These are phyloP conservation scores for Monosporozyma aquatica DNA, from an alignment of 805 yeast genomes.

Conservation along the genomic window DNA sequence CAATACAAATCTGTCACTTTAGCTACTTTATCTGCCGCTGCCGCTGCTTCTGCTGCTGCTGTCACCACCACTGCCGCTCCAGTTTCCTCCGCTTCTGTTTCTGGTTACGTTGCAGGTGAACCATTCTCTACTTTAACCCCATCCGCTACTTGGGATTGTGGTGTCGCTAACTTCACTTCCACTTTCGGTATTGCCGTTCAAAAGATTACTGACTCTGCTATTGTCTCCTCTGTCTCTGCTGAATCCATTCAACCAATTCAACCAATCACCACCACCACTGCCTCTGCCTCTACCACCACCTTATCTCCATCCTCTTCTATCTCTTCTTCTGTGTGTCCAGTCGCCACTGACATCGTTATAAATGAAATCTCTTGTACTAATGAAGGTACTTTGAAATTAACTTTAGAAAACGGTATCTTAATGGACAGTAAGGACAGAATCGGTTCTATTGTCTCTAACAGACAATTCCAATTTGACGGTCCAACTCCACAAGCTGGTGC, in stretches of 20 bases:
- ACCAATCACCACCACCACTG: constrained; percentile 30
- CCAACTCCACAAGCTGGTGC: constrained; percentile 68
- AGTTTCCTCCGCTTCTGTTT: constrained; percentile 24
- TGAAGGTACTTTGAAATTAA: constrained; percentile 40
- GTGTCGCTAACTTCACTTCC: constrained; percentile 44
- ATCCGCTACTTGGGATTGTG: constrained; percentile 39
- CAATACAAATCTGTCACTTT: constrained; percentile 18
- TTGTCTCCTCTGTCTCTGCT: constrained; percentile 27
- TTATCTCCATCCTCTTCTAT: constrained; percentile 27
- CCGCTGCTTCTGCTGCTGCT: constrained; percentile 7
- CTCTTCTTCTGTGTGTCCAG: constrained; percentile 17
- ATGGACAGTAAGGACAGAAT: constrained; percentile 49
- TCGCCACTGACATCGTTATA: constrained; percentile 28
- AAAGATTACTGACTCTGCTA: constrained; percentile 32
- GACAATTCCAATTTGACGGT: constrained; percentile 69
- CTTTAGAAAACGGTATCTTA: constrained; percentile 40
- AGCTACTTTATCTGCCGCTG: constrained; percentile 25
- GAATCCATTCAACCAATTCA: constrained; percentile 32
- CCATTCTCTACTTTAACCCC: constrained; percentile 69
- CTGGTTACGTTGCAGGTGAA: constrained; percentile 13
- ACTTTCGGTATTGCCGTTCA: constrained; percentile 63
- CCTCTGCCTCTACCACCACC: constrained; percentile 19
- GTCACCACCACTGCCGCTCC: neutral
- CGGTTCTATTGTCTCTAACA: constrained; percentile 61
- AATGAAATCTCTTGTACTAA: constrained; percentile 31